phyloP scores from a whole-genome alignment of 768 basidiomycete genomes.

The Cystoderma amianthinum region DNA sequence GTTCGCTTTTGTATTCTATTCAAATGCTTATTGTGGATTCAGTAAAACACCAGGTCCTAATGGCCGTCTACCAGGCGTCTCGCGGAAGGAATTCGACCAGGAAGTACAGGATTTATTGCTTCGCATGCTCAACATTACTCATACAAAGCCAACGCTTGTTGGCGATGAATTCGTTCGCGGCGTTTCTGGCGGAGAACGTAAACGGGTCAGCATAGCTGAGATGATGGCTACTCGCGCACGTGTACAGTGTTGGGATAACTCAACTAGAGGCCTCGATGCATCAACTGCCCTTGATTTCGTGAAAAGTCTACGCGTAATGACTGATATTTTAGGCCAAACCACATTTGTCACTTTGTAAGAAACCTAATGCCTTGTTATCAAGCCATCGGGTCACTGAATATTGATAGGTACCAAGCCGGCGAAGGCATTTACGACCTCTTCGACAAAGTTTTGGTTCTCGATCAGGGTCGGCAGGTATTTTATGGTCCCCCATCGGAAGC shows the following conservation, averaged over 20 bases:
- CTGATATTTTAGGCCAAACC: slow-evolving; percentile 75
- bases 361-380: background rate
- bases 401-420: slow-evolving; percentile 70
- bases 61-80: slow-evolving; percentile 62
- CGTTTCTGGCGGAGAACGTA: slow-evolving; percentile 75
- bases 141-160: slow-evolving; percentile 73
- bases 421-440: slow-evolving; percentile 74
- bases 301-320: slow-evolving; percentile 73
- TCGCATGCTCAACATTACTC: slow-evolving; percentile 77
- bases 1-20: slow-evolving; percentile 1
- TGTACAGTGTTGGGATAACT: slow-evolving; percentile 81
- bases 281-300: slow-evolving; percentile 86
- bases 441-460: slow-evolving; percentile 83
- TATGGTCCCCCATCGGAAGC: slow-evolving; percentile 72
- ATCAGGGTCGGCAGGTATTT: slow-evolving; percentile 77
- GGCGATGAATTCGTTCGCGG: slow-evolving; percentile 85
- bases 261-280: slow-evolving; percentile 75
- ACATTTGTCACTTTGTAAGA: slow-evolving; percentile 74
- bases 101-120: slow-evolving; percentile 58
- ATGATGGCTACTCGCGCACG: slow-evolving; percentile 81
- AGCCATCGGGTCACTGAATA: slow-evolving; percentile 3
- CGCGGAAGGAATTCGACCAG: slow-evolving; percentile 48
- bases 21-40: slow-evolving; percentile 4
- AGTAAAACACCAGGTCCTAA: slow-evolving; percentile 69
- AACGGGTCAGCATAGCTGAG: slow-evolving; percentile 78